A percentile compares a stretch with the other conserved stretches of the same genome.
phyloP scores from a whole-genome alignment of 2,329 filamentous ascomycete genomes.

The Sarocladium brachiariae region DNA sequence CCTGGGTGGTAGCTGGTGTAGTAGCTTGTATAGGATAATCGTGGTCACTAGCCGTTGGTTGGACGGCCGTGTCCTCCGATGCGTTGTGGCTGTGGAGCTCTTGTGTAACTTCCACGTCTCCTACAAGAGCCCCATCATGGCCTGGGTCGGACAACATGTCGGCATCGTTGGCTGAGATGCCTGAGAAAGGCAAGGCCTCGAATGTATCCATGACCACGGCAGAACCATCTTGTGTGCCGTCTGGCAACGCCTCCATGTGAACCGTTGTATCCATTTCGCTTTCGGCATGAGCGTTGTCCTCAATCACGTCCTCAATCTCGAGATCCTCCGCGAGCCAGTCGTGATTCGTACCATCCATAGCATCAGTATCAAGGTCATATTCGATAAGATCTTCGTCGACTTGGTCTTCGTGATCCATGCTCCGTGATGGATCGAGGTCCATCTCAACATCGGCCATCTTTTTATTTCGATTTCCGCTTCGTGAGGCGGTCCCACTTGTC shows the following conservation, averaged over 20 bases:
- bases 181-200: background rate
- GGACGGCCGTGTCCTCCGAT: background rate
- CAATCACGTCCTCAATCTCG: slow-evolving; percentile 6
- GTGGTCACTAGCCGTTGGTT: background rate
- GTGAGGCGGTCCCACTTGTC: too few relatives aligned
- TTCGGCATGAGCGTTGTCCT: slow-evolving; percentile 19
- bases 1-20: background rate
- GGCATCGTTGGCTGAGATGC: background rate
- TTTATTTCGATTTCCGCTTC: too few relatives aligned
- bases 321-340: slow-evolving; percentile 1
- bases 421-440: slow-evolving; percentile 10
- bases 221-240: slow-evolving; percentile 18
- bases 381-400: slow-evolving; percentile 15
- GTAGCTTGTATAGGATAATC: background rate
- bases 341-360: background rate
- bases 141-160: slow-evolving; percentile 12
- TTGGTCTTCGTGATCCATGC: slow-evolving; percentile 11
- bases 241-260: slow-evolving; percentile 16
- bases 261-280: slow-evolving; percentile 27
- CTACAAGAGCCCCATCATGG: slow-evolving; percentile 7
- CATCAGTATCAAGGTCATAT: slow-evolving; percentile 15
- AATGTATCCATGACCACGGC: slow-evolving; percentile 10
- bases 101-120: slow-evolving; percentile 10
- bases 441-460: slow-evolving; percentile 11
- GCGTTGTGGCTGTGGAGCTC: background rate